A percentile compares a stretch with the other conserved stretches of the same genome.
phyloP scores from a whole-genome alignment of 2,329 filamentous ascomycete species.

The Hortaea werneckii region DNA sequence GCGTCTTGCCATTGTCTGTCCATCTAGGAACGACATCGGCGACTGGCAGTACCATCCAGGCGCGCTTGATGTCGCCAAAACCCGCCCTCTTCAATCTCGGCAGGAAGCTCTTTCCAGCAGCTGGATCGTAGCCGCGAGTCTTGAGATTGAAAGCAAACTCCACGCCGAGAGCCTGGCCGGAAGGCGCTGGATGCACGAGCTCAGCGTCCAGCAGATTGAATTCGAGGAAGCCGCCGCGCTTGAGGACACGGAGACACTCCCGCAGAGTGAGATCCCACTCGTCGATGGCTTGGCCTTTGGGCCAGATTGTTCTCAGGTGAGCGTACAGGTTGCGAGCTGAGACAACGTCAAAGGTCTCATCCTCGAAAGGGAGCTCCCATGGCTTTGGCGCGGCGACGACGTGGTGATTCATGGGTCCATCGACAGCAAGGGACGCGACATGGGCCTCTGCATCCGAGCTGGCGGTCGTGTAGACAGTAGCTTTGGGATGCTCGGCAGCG shows the following conservation, averaged over 20 bases:
- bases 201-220: conserved; percentile 85
- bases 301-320: conserved; percentile 59
- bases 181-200: conserved; percentile 71
- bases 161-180: conserved; percentile 71
- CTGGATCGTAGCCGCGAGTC: conserved; percentile 80
- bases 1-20: conserved; percentile 22
- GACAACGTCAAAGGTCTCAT: conserved; percentile 81
- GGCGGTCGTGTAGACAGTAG: conserved; percentile 73
- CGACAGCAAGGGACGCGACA: conserved; percentile 57
- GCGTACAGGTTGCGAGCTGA: conserved; percentile 80
- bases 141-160: conserved; percentile 88
- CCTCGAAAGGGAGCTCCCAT: conserved; percentile 73
- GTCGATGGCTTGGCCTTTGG: conserved; percentile 45
- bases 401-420: conserved; percentile 78
- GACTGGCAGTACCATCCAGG: conserved; percentile 84
- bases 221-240: conserved; percentile 86
- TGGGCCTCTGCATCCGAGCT: conserved; percentile 27
- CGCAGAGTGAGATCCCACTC: conserved; percentile 79
- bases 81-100: conserved; percentile 62
- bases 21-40: conserved; percentile 35
- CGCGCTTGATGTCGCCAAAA: conserved; percentile 70
- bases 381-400: conserved; percentile 68
- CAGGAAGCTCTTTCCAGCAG: conserved; percentile 72
- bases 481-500: conserved; percentile 72
- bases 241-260: conserved; percentile 84